These are phyloP conservation scores for Cucurbita ficifolia DNA, from an alignment of 306 rosid species.

Conservation along the genomic window DNA sequence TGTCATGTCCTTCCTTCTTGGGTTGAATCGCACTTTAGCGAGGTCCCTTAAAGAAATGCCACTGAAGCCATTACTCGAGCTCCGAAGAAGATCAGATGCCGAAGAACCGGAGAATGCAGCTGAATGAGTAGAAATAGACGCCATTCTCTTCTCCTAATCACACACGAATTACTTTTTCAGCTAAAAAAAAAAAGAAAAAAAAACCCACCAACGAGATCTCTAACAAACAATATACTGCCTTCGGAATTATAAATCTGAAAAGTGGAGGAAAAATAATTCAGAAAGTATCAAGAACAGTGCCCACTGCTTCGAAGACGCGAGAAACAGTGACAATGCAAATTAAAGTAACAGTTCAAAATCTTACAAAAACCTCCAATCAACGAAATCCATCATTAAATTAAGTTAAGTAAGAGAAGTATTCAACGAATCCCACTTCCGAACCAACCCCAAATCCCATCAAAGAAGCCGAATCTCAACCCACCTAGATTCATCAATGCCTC, in stretches of 20 bases:
- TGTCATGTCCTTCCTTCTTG: slow-evolving; percentile 34
- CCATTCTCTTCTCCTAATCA: slow-evolving; percentile 37
- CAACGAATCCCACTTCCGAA: neutral
- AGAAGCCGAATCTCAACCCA: neutral
- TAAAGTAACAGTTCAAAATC: neutral
- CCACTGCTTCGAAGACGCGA: neutral
- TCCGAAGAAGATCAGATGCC: slow-evolving; percentile 80
- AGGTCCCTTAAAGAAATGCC: slow-evolving; percentile 59
- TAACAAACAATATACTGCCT: slow-evolving; percentile 10
- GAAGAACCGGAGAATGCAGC: slow-evolving; percentile 35
- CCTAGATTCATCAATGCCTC: neutral
- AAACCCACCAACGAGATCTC: slow-evolving; percentile 23
- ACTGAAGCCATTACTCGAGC: slow-evolving; percentile 45
- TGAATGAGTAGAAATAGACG: slow-evolving; percentile 42
- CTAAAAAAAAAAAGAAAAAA: neutral
- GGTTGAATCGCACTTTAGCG: slow-evolving; percentile 36
- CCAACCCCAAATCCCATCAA: neutral
- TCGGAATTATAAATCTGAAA: slow-evolving; percentile 11
- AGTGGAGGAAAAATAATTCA: neutral
- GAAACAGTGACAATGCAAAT: too few species aligned
- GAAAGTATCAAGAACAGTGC: neutral
- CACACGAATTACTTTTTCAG: slow-evolving; percentile 18
- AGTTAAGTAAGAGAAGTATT: neutral
- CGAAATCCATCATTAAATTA: slow-evolving; percentile 2
- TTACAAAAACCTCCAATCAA: neutral